Conservation (phyloP, 352 stramenopile genomes). For the Pseudoperonospora humuli region DNA sequence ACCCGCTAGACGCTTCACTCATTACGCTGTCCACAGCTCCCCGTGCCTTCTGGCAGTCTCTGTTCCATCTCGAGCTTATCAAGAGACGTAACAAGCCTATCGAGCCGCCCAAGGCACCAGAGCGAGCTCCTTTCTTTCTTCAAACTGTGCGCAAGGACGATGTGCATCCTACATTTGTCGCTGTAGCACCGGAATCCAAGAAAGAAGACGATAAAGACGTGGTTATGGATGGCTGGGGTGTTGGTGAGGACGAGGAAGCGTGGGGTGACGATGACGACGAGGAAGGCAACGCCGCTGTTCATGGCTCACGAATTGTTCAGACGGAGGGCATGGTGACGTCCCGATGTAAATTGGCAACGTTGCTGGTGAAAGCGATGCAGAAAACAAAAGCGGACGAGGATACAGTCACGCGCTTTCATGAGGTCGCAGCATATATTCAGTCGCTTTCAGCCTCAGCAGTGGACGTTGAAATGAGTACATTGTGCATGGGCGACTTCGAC, state of each 20-base stretch:
- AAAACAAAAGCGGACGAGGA: slow-evolving; percentile 7
- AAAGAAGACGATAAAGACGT: slow-evolving; percentile 23
- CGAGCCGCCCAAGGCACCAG: slow-evolving; percentile 90
- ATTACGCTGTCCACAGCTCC: slow-evolving; percentile 76
- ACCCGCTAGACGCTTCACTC: slow-evolving; percentile 48
- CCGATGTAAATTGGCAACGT: slow-evolving; percentile 57
- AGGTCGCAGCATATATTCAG: slow-evolving; percentile 56
- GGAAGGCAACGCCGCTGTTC: slow-evolving; percentile 17
- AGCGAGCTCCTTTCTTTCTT: slow-evolving; percentile 93
- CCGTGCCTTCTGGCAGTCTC: slow-evolving; percentile 83
- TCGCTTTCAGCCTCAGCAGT: slow-evolving; percentile 64
- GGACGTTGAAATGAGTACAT: slow-evolving; percentile 74
- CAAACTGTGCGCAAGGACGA: slow-evolving; percentile 83
- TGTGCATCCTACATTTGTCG: slow-evolving; percentile 70
- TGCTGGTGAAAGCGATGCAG: slow-evolving; percentile 37
- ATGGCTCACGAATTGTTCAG: slow-evolving; percentile 62
- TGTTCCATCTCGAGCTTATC: slow-evolving; percentile 92
- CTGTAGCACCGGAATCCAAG: slow-evolving; percentile 26
- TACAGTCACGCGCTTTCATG: slow-evolving; percentile 29
- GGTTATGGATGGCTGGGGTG: slow-evolving; percentile 60
- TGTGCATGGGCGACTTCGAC: slow-evolving; percentile 82
- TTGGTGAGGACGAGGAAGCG: slow-evolving; percentile 45
- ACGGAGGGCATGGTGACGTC: slow-evolving; percentile 59
- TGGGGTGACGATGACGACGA: slow-evolving; percentile 52
- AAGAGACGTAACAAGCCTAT: slow-evolving; percentile 95